phyloP scores from a whole-genome alignment of 2,329 filamentous ascomycete species.

The Alternaria brassicicola region DNA sequence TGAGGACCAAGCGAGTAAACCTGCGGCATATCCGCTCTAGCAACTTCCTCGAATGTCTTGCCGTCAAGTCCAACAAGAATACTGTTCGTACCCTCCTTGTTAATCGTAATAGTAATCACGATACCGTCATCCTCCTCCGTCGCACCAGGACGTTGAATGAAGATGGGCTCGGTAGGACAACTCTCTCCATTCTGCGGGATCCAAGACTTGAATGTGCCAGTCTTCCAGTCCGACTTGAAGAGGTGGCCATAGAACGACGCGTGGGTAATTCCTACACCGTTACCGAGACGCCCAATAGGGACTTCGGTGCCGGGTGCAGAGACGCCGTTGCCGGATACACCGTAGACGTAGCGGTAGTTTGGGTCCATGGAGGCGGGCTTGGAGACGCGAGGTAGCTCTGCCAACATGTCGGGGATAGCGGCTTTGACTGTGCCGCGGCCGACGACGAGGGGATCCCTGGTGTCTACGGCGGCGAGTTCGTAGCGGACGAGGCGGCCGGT shows the following conservation, averaged over 20 bases:
- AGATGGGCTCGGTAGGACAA: not conserved
- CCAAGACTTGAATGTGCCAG: not conserved
- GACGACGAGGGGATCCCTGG: not conserved
- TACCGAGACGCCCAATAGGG: not conserved
- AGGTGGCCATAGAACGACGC: not conserved
- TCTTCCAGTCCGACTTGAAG: not conserved
- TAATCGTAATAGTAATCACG: slow-evolving; percentile 1
- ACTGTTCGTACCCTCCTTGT: not conserved
- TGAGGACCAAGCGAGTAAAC: not conserved
- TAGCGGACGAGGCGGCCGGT: not conserved
- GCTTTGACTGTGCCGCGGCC: not conserved
- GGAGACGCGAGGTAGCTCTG: not conserved
- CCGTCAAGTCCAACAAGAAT: not conserved
- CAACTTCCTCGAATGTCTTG: not conserved
- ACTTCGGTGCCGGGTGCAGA: not conserved
- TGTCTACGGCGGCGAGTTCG: not conserved
- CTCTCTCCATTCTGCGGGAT: not conserved
- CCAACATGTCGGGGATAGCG: not conserved
- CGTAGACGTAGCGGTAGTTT: slow-evolving; percentile 5
- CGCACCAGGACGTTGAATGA: not conserved
- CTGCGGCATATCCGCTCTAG: not conserved
- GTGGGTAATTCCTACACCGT: not conserved
- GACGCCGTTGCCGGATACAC: not conserved
- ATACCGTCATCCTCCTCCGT: not conserved
- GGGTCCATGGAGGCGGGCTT: not conserved